Base-by-base conservation (phyloP, 495 filamentous ascomycete species). In the Aspergillus baeticus region DNA sequence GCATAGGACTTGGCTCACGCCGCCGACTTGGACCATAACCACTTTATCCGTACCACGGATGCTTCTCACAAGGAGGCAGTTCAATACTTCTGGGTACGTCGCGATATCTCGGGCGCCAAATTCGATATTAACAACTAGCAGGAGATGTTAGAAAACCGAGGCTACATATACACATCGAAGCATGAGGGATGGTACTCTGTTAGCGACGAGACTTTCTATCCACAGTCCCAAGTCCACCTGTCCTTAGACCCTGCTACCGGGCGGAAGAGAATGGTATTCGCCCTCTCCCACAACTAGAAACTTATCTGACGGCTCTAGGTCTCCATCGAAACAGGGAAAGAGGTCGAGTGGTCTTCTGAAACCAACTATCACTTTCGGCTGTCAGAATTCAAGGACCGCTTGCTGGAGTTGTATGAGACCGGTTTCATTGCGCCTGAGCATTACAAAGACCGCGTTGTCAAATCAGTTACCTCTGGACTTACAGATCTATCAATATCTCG, bases 131-230 rank as follows among this genome's bases (percentile, higher is more conserved):
- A 44, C 55, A 57, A 69, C 15, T 10, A n/a, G 33, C 53, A 84
- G 82, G 74, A 81, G 54, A 77, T 90, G 70, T 75, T 98, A 39
- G 70, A 81, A 60, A 85, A 91, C 45, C 77, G 82, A 43, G 92
- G 87, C 6, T 84, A 87, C 60, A 91, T 98, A 51, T 98, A 98
- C 71, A 80, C 83, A 36, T 79, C 81, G 7, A 92, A 90, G 63
- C 95, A 98, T 65, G 84, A 89, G 62, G 94, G 94, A 7, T 98
- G 94, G 94, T 98, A 98, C 67, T 94, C 87, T 47, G 89, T 98
- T 46, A 88, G 89, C 70, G 94, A 98, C 67, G 94, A 98, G 77
- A 92, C 93, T 10, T 98, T 93, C 69, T 97, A 96, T 66, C 91
- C 94, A 6, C 80, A 86, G 46, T 80, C 83, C 0, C 77, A 81